Evolutionary conservation across 1,139 yeast genomes (phyloP), one percentile per base, ranked within the genome.

Genomic region (Protomyces gravidus): DNA sequence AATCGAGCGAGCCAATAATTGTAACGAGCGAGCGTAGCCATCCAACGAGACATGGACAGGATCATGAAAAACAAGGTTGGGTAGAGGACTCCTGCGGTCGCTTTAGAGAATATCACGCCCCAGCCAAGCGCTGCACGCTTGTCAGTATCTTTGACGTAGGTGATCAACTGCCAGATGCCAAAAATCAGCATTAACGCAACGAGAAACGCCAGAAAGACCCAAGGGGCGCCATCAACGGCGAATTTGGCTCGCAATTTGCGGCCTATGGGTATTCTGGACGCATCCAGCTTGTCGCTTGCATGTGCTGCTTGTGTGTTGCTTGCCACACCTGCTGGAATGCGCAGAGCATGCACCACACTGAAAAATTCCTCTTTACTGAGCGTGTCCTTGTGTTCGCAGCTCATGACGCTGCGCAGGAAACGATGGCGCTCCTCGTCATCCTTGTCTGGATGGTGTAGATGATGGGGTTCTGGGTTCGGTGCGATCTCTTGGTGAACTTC

Each of bases 71-170:
- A 30, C 48, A 50, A 19, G 2, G 55, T 50, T 9, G 55, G 55
- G 21, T 50, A 50, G 11, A 50, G 21, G 11, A 50, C 47, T 6
- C 55, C 55, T 26, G 55, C 55, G 7, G 55, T 39, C 13, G 39
- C 45, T 28, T 50, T 50, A 9, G 55, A 47, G n/a, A 50, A 26
- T 7, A 50, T 28, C 1, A 50, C 47, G 17, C 55, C 55, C 55
- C 55, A 50, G 25, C 55, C 55, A 15, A 50, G 55, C 9, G 45
- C 39, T 5, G 28, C 28, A 5, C 42, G 55, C 17, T 39, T n/a
- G 32, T 19, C 23, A 11, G 23, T 42, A n/a, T 50, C 48, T 2
- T 15, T 15, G 11, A 50, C 25, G 25, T 50, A 30, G n/a, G 39
- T 26, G 21, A 50, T 48, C 7, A 50, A 17, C 27, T 39, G 40